Evolutionary conservation across 805 yeast genomes (phyloP), one percentile per base, ranked within the genome.

Genomic region (Myxozyma vanderwaltii): DNA sequence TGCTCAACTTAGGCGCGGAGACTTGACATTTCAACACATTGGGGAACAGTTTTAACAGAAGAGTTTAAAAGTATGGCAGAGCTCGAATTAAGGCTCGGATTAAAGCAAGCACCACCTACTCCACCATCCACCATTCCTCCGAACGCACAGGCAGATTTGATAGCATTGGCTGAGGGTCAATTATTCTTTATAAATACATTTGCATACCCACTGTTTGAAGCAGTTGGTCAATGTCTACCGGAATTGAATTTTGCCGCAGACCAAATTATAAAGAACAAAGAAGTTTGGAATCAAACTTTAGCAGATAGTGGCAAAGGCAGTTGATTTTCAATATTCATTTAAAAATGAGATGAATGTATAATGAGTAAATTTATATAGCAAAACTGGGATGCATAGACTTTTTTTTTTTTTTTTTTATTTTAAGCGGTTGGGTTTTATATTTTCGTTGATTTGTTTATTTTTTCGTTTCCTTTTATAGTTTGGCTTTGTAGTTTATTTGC

Each of bases 11-110:
- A 54, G 58, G 84, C 96, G 8, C 77, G 98, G 61, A 90, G 91
- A 3, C 75, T 89, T 58, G 75, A 81, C 38, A 82, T 89, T 1
- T 86, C 92, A 23, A 82, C 89, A 1, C 85, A 86, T 74, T 91
- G 97, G 97, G 97, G 96, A 3, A 75, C 82, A 62, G 82, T 86
- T n/a, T 78, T 91, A 43, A 80, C 86, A 1, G 76, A 88, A 63
- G 97, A 91, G 73, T 89, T 91, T 67, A 79, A 78, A 46, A 91
- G 88, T 70, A 83, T 89, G 60, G 75, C 79, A 4, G 71, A 69
- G 36, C 75, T 91, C 35, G 86, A 85, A 58, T 70, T 73, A 24
- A 70, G 71, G 41, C 57, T 77, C 38, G 70, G 70, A 15, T 57
- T 65, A 33, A 55, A 57, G 21, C 50, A 39, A 24, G 26, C 51